A percentile compares a stretch with the other conserved stretches of the same genome.
Evolutionary conservation across 1,284 basidiomycete genomes (phyloP).

Genomic region (Violaceomyces palustris): DNA sequence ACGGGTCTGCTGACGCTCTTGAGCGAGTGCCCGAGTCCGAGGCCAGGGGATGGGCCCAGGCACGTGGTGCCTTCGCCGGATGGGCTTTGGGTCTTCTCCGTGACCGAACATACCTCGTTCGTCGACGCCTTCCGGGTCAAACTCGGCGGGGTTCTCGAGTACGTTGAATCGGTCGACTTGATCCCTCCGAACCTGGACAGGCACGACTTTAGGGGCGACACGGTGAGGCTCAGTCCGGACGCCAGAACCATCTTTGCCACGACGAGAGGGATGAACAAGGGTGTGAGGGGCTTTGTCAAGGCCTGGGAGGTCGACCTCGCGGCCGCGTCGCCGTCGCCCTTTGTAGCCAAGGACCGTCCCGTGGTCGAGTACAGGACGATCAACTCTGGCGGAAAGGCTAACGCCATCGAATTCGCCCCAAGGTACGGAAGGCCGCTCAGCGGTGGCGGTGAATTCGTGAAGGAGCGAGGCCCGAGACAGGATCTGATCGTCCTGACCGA

Average conservation of each 20-base stretch:
- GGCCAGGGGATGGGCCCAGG: constrained; percentile 37
- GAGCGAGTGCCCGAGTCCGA: constrained; percentile 8
- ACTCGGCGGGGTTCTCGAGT: not conserved
- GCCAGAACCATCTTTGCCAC: constrained; percentile 30
- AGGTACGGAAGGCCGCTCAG: not conserved
- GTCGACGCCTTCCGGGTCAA: constrained; percentile 20
- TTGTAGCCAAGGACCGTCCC: not conserved
- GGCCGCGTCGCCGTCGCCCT: too few relatives aligned
- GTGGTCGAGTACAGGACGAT: constrained; percentile 22
- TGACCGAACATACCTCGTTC: constrained; percentile 45
- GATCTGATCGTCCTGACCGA: constrained; percentile 37
- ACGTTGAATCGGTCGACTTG: constrained; percentile 11
- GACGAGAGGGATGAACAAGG: constrained; percentile 30
- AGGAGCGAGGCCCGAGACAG: not conserved
- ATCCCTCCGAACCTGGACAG: constrained; percentile 4
- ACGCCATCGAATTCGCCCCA: constrained; percentile 41
- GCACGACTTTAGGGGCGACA: constrained; percentile 36
- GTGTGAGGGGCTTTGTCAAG: constrained; percentile 17
- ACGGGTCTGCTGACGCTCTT: constrained; percentile 13
- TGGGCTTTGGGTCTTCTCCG: constrained; percentile 23
- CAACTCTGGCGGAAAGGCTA: constrained; percentile 46
- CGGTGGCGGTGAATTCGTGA: not conserved
- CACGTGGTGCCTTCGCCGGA: constrained; percentile 38
- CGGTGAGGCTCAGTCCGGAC: constrained; percentile 37
- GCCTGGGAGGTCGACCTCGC: constrained; percentile 13